Conservation (phyloP, 495 filamentous ascomycete genomes). For the Penicillium ochrochloron region DNA sequence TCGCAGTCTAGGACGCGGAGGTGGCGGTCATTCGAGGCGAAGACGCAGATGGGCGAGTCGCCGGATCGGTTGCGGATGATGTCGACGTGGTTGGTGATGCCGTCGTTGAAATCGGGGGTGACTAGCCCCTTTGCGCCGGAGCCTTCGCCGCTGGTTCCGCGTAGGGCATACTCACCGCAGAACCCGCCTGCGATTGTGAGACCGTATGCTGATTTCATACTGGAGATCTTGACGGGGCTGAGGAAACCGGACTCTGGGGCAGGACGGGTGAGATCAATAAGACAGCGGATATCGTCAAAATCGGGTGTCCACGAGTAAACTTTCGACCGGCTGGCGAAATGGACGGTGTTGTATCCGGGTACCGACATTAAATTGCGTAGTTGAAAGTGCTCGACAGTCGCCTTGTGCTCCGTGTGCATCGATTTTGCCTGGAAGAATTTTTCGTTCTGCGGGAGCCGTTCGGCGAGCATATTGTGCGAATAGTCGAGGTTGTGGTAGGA, state of each 20-base stretch:
- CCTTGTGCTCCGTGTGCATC: slow-evolving; percentile 68
- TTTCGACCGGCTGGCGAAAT: slow-evolving; percentile 69
- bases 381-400: slow-evolving; percentile 82
- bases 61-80: slow-evolving; percentile 64
- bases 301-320: slow-evolving; percentile 53
- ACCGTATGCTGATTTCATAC: slow-evolving; percentile 67
- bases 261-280: slow-evolving; percentile 67
- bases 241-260: slow-evolving; percentile 44
- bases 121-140: slow-evolving; percentile 62
- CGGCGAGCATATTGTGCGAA: slow-evolving; percentile 29
- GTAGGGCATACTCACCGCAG: slow-evolving; percentile 77
- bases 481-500: slow-evolving; percentile 50
- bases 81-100: slow-evolving; percentile 88
- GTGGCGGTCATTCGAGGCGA: slow-evolving; percentile 81
- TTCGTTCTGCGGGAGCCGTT: slow-evolving; percentile 37
- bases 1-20: slow-evolving; percentile 76
- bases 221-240: slow-evolving; percentile 63
- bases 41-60: slow-evolving; percentile 67
- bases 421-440: slow-evolving; percentile 69
- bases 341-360: slow-evolving; percentile 73
- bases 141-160: slow-evolving; percentile 61
- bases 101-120: slow-evolving; percentile 52
- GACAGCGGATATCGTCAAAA: slow-evolving; percentile 44
- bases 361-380: slow-evolving; percentile 82
- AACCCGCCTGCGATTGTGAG: slow-evolving; percentile 82